Evolutionary conservation across 768 basidiomycete genomes (phyloP), one percentile per base, ranked within the genome.

Genomic region (Mycena albidolilacea): DNA sequence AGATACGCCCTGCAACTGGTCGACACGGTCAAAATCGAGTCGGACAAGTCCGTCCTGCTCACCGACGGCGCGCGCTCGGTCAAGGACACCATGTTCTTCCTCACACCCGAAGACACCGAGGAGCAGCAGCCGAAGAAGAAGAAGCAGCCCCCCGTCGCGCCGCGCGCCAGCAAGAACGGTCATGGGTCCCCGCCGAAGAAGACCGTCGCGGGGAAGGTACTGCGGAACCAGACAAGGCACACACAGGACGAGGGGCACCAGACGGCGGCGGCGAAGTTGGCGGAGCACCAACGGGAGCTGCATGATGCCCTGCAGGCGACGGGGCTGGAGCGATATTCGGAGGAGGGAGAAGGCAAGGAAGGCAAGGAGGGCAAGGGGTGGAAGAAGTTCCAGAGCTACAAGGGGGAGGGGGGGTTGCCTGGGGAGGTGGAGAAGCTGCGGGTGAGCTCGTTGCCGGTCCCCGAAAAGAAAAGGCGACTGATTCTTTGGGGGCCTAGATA

Each of bases 361-460:
- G 93, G 92, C 15, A 96, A 95, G 77, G 93, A 97, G 78, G 95
- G 95, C 46, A 98, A 99, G 81, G 90, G 91, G 15, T 97, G 97
- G 93, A 97, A 97, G 81, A 90, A 92, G 73, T 99, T 97, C 85
- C 96, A 96, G 84, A 97, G 96, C 77, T 99, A 98, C 83, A 96
- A 96, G 82, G 94, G 97, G 43, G 97, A 99, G 79, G 95, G 88
- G 15, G 97, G 93, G 62, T 82, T 99, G 43, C 98, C 97, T 2
- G 85, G 87, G n/a, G 93, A 96, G 69, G 91, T 92, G 7, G 94
- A 97, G 72, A 88, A 87, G 72, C 81, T 97, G 60, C 88, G 93
- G 81, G 97, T 98, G 80, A 78, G 92, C 21, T 7, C 48, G 84
- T 8, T 21, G 35, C 55, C 19, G 65, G 37, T 41, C 37, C 35